These are phyloP conservation scores for Cruciata laevipes DNA, from an alignment of 257 asterid species.

Conservation along the genomic window DNA sequence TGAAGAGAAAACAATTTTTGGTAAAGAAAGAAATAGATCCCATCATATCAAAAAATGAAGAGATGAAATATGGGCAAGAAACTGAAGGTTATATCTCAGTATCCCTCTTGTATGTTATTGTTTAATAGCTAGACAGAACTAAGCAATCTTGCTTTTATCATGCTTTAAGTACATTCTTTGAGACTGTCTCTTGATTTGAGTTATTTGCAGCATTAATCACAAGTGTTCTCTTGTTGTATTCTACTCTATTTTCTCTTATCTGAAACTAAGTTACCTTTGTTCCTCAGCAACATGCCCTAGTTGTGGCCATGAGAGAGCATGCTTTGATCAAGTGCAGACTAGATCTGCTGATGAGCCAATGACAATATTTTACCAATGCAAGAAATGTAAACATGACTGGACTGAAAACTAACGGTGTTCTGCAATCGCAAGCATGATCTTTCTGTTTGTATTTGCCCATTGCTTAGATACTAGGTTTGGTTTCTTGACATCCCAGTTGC, in stretches of 20 bases:
- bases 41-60: slow-evolving; percentile 51
- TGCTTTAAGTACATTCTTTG: not conserved
- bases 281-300: slow-evolving; percentile 43
- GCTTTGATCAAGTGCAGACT: slow-evolving; percentile 44
- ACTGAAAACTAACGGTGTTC: slow-evolving; percentile 33
- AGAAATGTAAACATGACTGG: slow-evolving; percentile 44
- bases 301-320: slow-evolving; percentile 38
- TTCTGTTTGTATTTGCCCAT: no score
- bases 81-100: slow-evolving; percentile 39
- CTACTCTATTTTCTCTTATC: not conserved
- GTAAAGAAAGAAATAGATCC: slow-evolving; percentile 62
- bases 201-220: not conserved
- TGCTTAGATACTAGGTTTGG: no score
- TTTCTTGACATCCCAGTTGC: no score
- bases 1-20: slow-evolving; percentile 45
- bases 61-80: slow-evolving; percentile 27
- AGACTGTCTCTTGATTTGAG: not conserved
- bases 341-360: slow-evolving; percentile 71
- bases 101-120: not conserved
- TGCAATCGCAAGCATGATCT: not conserved
- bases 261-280: not conserved
- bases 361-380: slow-evolving; percentile 54
- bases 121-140: not conserved
- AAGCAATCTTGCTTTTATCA: not conserved
- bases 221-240: not conserved